Base-by-base conservation (phyloP, 805 yeast genomes). In the Monosporozyma yasuniensis region DNA sequence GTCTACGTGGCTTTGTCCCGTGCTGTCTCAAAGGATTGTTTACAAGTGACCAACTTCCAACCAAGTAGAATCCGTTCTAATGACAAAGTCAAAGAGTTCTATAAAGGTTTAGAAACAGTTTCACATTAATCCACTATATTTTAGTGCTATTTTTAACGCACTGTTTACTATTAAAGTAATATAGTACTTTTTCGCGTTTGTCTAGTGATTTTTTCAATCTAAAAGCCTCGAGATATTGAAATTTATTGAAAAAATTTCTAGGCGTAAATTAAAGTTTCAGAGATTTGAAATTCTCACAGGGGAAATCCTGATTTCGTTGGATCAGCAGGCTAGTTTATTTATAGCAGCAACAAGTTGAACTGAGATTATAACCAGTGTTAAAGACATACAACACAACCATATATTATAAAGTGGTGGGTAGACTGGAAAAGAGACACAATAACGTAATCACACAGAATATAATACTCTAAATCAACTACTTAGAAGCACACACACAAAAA, bases 1-100 rank as follows among this genome's bases (percentile, higher is more conserved):
- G 88, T 84, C 3, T 86, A 86, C 59, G 93, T 86, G 34, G 93
- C 95, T 0, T 67, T 86, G 47, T 83, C 89, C 43, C 75, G 95
- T 72, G 93, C 93, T 7, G 82, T 79, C 0, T 77, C 80, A 30
- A 78, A 81, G 54, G 84, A 81, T 1, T 72, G 75, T 19, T 66
- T 86, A 19, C 88, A 86, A 61, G 78, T 86, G 30, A 63, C 73
- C 30, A 84, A 85, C 55, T 86, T 48, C 85, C 73, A 78, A 51
- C 79, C 79, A 7, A 64, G 67, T 10, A 78, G 76, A 52, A 81
- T 86, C 42, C 71, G 69, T 42, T 80, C 84, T 4, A 78, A 84
- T 54, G 72, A 72, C 0, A 80, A 75, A 50, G 95, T 85, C 9
- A 75, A 70, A 49, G 61, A 69, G 28, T 86, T 86, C 59, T 86